Base-by-base conservation (phyloP, 140 eudicot genomes). In the Anethum foeniculum region DNA sequence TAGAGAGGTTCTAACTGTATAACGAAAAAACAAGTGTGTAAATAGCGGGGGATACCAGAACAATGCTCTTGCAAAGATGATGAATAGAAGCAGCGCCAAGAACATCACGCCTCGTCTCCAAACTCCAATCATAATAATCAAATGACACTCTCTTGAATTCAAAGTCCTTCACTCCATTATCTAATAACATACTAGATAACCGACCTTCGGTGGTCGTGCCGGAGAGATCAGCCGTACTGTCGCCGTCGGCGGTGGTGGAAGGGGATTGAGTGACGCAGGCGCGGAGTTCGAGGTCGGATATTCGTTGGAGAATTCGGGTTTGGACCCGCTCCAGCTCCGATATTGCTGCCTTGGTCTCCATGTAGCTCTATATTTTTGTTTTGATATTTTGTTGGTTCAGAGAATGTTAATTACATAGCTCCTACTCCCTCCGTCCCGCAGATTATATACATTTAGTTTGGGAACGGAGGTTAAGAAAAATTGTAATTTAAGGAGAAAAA, bases 11-110 rank as follows among this genome's bases (percentile, higher is more conserved):
- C n/a, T n/a, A n/a, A n/a, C n/a, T n/a, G 43, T 39, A 39, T 2
- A 1, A 39, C 48, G 2, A 44, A 0, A 43, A 43, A 43, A 44
- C 48, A 46, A 46, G 51, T 10, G 51, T 7, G 51, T 5, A 2
- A 15, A 19, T 46, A n/a, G 18, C 34, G 32, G 14, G 25, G 27
- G 13, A 76, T 88, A 93, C 99, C 97, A 94, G 81, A 36, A 94
- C 99, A 86, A 94, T 92, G 93, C 97, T 92, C 84, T 94, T 94
- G 88, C 99, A 94, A 83, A 92, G 97, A 82, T 95, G 99, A 76
- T 95, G 86, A 58, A 93, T 84, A 64, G 99, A 95, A 36, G 92
- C 82, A 52, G 99, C 99, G 18, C 74, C 90, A 52, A 95, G 90
- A 80, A 85, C 68, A 78, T 92, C 96, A 6, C 98, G 85, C 18